These are phyloP conservation scores for Papiliotrema laurentii DNA, from an alignment of 1,284 basidiomycete species.

Conservation along the genomic window DNA sequence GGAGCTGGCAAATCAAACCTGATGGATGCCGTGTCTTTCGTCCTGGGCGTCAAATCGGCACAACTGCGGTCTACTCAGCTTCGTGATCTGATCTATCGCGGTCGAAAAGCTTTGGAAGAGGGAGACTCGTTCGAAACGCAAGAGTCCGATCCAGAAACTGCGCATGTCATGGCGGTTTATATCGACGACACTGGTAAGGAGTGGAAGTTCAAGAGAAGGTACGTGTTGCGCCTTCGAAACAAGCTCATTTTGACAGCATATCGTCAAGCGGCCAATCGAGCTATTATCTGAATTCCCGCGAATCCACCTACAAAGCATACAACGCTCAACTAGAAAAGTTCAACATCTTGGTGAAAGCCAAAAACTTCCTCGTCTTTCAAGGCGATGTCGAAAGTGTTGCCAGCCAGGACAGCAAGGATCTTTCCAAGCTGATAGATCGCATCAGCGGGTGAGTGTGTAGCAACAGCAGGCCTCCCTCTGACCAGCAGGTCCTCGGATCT, in stretches of 20 bases:
- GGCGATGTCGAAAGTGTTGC: conserved; percentile 98
- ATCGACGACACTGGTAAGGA: conserved; percentile 71
- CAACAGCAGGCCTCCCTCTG: background rate
- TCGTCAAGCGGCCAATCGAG: conserved; percentile 79
- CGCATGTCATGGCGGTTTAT: conserved; percentile 92
- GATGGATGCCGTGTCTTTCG: conserved; percentile 99
- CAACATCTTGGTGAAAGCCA: conserved; percentile 97
- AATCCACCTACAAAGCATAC: conserved; percentile 78
- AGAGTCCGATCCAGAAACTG: conserved; percentile 72
- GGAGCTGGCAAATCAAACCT: conserved; percentile 98
- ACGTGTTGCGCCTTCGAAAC: conserved; percentile 42
- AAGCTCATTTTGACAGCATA: conserved; percentile 56
- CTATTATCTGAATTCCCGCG: conserved; percentile 74
- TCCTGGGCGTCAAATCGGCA: conserved; percentile 89
- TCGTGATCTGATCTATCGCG: conserved; percentile 92
- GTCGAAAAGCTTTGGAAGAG: conserved; percentile 58
- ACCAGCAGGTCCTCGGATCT: conserved; percentile 69
- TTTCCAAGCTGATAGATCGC: conserved; percentile 88
- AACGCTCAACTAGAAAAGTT: conserved; percentile 77
- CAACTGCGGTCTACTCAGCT: conserved; percentile 90
- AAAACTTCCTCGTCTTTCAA: conserved; percentile 99
- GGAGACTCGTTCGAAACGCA: conserved; percentile 45
- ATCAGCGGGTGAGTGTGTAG: conserved; percentile 64
- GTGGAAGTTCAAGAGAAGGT: conserved; percentile 88
- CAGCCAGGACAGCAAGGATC: conserved; percentile 85